phyloP scores from a whole-genome alignment of 75 land plant species.

The Azolla pinnata region DNA sequence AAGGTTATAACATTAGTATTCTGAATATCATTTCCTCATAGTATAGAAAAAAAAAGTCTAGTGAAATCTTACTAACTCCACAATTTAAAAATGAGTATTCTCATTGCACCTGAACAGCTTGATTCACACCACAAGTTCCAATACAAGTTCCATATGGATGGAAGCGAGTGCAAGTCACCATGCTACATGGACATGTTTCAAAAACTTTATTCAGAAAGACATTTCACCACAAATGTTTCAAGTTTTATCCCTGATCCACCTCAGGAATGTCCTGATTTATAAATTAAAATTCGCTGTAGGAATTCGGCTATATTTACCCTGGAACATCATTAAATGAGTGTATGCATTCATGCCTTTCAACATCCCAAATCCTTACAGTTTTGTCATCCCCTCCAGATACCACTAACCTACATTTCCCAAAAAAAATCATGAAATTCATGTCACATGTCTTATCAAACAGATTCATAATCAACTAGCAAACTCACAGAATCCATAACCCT shows the following conservation, averaged over 20 bases:
- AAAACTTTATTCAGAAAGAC: too few species aligned
- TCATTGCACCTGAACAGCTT: constrained; percentile 22
- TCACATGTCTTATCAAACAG: too few species aligned
- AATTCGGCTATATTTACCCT: too few species aligned
- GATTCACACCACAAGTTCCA: constrained; percentile 18
- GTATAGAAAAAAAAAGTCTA: not conserved
- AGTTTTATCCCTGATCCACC: not conserved
- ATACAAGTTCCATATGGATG: constrained; percentile 26
- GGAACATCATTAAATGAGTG: constrained; percentile 21
- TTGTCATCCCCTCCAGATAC: constrained; percentile 32
- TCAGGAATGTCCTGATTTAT: too few species aligned
- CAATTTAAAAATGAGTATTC: not conserved
- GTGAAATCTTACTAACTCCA: not conserved
- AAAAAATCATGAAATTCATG: too few species aligned
- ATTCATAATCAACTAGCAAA: too few species aligned
- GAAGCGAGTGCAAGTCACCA: constrained; percentile 27
- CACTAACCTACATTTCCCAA: constrained; percentile 19
- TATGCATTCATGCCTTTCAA: constrained; percentile 24
- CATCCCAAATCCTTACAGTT: constrained; percentile 32
- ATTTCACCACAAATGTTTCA: not conserved
- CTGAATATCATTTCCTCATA: too few species aligned
- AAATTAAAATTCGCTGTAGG: too few species aligned
- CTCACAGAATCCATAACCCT: too few species aligned
- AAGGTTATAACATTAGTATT: not conserved
- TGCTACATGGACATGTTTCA: too few species aligned